phyloP scores from a whole-genome alignment of 2,329 filamentous ascomycete genomes.

The Colletotrichum echinochloae region DNA sequence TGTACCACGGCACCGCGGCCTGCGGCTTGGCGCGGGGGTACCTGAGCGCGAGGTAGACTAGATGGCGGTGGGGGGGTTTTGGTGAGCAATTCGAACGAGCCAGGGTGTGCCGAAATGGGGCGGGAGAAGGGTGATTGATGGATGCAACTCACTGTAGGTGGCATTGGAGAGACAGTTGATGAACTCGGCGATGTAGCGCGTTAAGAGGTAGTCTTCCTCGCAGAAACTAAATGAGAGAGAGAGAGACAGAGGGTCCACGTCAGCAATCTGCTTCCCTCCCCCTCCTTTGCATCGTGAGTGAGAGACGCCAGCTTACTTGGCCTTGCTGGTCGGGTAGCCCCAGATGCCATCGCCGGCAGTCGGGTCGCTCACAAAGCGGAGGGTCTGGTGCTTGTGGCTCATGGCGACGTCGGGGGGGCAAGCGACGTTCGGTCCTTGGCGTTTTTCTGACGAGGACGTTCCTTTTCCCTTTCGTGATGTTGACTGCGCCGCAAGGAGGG shows the following conservation, averaged over 20 bases:
- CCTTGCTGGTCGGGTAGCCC: constrained; percentile 54
- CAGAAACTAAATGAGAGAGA: constrained; percentile 31
- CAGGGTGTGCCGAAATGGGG: not conserved
- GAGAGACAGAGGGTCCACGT: not conserved
- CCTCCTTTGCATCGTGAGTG: not conserved
- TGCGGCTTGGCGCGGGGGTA: constrained; percentile 50
- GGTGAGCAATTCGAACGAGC: not conserved
- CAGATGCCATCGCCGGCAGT: constrained; percentile 51
- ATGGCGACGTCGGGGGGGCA: not conserved
- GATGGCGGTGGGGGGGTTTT: not conserved
- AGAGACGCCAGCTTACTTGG: constrained; percentile 49
- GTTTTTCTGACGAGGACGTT: not conserved
- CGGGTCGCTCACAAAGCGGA: constrained; percentile 51
- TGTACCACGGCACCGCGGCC: constrained; percentile 48
- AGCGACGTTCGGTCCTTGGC: not conserved
- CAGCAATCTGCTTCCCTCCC: constrained; percentile 10
- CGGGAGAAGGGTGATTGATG: not conserved
- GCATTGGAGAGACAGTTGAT: constrained; percentile 59
- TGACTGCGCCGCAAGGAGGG: not conserved
- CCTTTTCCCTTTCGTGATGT: not conserved
- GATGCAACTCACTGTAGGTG: constrained; percentile 45
- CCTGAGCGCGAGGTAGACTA: constrained; percentile 57
- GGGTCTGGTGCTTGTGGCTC: constrained; percentile 50
- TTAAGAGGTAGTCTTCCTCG: constrained; percentile 52
- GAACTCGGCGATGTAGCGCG: constrained; percentile 57